Base-by-base conservation (phyloP, 495 filamentous ascomycete genomes). In the Aspergillus diversus region DNA sequence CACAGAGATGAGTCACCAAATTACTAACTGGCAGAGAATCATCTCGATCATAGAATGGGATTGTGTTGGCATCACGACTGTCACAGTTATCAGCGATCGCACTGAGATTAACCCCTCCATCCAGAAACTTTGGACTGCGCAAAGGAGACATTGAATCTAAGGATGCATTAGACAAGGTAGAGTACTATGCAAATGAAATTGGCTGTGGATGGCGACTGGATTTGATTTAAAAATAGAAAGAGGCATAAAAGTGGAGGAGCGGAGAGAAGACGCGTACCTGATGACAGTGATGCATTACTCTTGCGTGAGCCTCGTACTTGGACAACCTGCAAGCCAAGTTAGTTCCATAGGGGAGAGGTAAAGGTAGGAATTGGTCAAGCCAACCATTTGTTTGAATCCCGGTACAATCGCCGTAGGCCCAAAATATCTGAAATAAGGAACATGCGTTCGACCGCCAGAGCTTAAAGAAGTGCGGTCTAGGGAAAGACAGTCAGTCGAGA, bases 321-420 rank as follows among this genome's bases (percentile, higher is more conserved):
- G 52, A 92, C 90, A 56, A 81, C 72, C 77, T 80, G 47, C 39
- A 53, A 39, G 47, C 15, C 0, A n/a, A 5, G 55, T 70, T 58
- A 70, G 27, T 61, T 15, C 55, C 49, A 43, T 42, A 33, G 16
- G 16, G 33, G 35, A 37, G 15, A 54, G 46, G 27, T 33, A 5
- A 13, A 13, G 5, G 51, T 47, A 57, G 17, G 17, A 12, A 50
- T 27, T 15, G 27, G 4, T 42, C 8, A n/a, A 46, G 32, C 66
- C 4, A 62, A 95, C 89, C 89, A 94, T 93, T 69, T 93, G 90
- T 73, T 94, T 96, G 75, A 92, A 94, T n/a, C 92, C 92, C 3
- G 91, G 91, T 39, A 93, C 90, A 66, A 96, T 96, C 60, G 92
- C 92, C 3, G 92, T 96, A 1, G 91, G 90, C 0, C 92, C 92